Base-by-base conservation (phyloP, 2,329 filamentous ascomycete species). In the Aspergillus caelatus region DNA sequence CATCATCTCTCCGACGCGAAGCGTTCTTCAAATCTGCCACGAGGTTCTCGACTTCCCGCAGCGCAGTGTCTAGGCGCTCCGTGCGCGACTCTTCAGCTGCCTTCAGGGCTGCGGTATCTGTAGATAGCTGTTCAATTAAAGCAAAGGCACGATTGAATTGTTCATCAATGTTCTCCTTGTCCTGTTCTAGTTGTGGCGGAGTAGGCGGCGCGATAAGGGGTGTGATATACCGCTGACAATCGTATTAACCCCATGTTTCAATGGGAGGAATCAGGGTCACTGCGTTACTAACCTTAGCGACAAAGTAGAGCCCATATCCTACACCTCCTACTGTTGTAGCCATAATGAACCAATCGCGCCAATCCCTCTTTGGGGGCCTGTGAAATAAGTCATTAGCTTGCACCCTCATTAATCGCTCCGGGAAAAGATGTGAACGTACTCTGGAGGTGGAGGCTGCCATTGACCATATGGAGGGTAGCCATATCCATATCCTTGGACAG, bases 271-370 rank as follows among this genome's bases (percentile, higher is more conserved):
- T 21, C n/a, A 28, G 19, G 32, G n/a, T 32, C 21, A 34, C 30
- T 32, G 19, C n/a, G 26, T 28, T 16, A 61, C 76, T 43, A 82
- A 93, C 91, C 87, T 96, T 96, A 65, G 93, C 92, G 19, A 97
- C 86, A 68, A 90, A 87, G 76, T 95, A 99, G 26, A 97, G 80
- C 0, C 94, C 94, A 74, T 97, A 98, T 45, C 93, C 86, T 23
- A 97, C 89, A 56, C 94, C 93, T 62, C 93, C 91, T 66, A 96
- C 90, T 14, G 98, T 92, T 0, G 95, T 99, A 9, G 95, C 95
- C 93, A 98, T 97, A 79, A 99, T 98, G 80, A 99, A 99, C 91
- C 93, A 98, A 76, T 99, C 95, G 65, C 96, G 87, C 95, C 95
- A 99, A 80, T 99, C 95, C 74, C 95, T 85, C 75, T 88, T 89